Evolutionary conservation across 2,329 filamentous ascomycete species (phyloP).

Genomic region (Diplocarpon rosae): DNA sequence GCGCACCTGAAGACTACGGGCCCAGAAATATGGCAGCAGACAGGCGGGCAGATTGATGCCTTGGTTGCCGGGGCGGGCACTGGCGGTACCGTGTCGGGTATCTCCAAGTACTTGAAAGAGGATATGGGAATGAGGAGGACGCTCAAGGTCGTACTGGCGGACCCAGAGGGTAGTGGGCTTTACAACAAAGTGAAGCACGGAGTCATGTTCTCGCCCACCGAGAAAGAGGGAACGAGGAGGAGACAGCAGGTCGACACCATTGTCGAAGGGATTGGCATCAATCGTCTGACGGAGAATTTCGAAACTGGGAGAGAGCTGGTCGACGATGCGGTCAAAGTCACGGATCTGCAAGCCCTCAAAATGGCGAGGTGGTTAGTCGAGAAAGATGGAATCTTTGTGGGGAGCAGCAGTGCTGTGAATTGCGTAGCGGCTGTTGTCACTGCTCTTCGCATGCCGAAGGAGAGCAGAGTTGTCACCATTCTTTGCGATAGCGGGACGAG

Average conservation of each 20-base stretch:
- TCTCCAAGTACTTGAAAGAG: constrained; percentile 74
- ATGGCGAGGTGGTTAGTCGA: constrained; percentile 98
- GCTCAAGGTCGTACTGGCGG: constrained; percentile 69
- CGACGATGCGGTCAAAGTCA: constrained; percentile 82
- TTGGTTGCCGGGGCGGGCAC: constrained; percentile 93
- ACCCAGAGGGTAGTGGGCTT: constrained; percentile 87
- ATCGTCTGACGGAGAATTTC: constrained; percentile 88
- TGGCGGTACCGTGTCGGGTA: constrained; percentile 83
- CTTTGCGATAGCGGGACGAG: constrained; percentile 74
- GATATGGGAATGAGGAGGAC: constrained; percentile 25
- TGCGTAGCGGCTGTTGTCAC: constrained; percentile 69
- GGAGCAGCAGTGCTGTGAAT: constrained; percentile 94
- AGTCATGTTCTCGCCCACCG: constrained; percentile 87
- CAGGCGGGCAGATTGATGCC: constrained; percentile 62
- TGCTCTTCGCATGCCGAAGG: constrained; percentile 52
- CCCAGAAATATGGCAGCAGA: constrained; percentile 79
- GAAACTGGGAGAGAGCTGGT: constrained; percentile 76
- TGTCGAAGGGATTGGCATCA: constrained; percentile 92
- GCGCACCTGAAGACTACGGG: constrained; percentile 78
- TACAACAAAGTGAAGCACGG: constrained; percentile 88
- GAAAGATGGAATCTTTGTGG: constrained; percentile 87
- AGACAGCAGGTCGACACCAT: constrained; percentile 90
- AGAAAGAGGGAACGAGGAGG: constrained; percentile 81
- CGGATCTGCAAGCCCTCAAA: constrained; percentile 73
- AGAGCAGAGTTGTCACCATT: constrained; percentile 62